A percentile compares a stretch with the other conserved stretches of the same genome.
Evolutionary conservation across 345 rosid species (phyloP).

Genomic region (Gossypium bickii): DNA sequence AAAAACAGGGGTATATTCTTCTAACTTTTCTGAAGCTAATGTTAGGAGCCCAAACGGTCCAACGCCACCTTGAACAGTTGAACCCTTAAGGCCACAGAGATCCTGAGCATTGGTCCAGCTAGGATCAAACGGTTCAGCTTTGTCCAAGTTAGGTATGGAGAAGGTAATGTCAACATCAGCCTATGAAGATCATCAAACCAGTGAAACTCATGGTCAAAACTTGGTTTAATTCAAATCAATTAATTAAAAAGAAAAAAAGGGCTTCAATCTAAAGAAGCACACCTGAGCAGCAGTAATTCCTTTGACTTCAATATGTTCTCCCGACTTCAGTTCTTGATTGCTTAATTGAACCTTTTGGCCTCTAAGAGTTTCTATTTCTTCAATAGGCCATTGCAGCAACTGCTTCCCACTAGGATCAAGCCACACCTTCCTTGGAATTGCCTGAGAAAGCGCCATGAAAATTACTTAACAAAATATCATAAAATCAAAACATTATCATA

Average conservation of each 20-base stretch:
- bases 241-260: background rate
- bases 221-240: background rate
- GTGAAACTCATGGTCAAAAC: background rate
- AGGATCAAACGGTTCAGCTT: conserved; percentile 56
- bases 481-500: background rate
- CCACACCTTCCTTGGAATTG: conserved; percentile 68
- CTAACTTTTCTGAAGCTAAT: conserved; percentile 55
- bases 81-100: conserved; percentile 46
- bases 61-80: conserved; percentile 45
- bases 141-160: conserved; percentile 45
- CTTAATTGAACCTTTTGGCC: conserved; percentile 26
- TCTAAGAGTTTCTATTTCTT: conserved; percentile 60
- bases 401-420: conserved; percentile 55
- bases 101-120: conserved; percentile 51
- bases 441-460: background rate
- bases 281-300: conserved; percentile 81
- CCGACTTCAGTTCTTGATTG: conserved; percentile 28
- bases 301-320: conserved; percentile 44
- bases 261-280: background rate
- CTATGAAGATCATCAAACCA: conserved; percentile 16
- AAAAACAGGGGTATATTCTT: conserved; percentile 77
- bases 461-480: background rate
- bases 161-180: conserved; percentile 80
- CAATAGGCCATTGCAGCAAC: conserved; percentile 67
- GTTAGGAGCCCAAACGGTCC: conserved; percentile 90